Evolutionary conservation across 257 asterid genomes (phyloP).

Genomic region (Euphrasia confusa): DNA sequence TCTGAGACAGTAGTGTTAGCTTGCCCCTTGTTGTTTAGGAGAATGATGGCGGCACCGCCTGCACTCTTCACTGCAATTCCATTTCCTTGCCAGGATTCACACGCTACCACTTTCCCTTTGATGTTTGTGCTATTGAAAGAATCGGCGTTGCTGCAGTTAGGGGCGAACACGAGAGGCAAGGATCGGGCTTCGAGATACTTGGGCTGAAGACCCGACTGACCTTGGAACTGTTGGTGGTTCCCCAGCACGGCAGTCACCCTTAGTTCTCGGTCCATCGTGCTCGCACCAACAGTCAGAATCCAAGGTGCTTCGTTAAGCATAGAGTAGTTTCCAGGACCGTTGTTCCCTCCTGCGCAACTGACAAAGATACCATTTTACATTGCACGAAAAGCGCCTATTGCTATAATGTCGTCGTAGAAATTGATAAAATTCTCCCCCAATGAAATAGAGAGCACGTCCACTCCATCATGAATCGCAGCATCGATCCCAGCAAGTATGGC

Average conservation of each 20-base stretch:
- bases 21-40: not conserved
- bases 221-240: conserved; percentile 7
- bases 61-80: conserved; percentile 20
- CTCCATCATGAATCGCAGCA: conserved; percentile 31
- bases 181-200: not conserved
- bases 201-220: conserved; percentile 14
- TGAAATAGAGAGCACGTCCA: not conserved
- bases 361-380: conserved; percentile 24
- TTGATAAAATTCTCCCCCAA: not conserved
- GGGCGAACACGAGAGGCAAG: conserved; percentile 23
- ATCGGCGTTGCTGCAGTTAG: conserved; percentile 4
- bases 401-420: not conserved
- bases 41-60: conserved; percentile 26
- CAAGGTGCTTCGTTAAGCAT: not conserved
- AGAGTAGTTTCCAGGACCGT: conserved; percentile 16
- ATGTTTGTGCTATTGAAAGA: conserved; percentile 16
- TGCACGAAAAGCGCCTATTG: conserved; percentile 19
- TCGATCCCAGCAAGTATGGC: conserved; percentile 37
- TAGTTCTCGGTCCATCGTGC: conserved; percentile 15
- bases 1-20: not conserved
- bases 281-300: too few species aligned
- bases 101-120: conserved; percentile 24
- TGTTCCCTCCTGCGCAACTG: conserved; percentile 19
- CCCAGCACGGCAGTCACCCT: conserved; percentile 21
- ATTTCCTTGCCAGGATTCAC: conserved; percentile 8